Evolutionary conservation across 225 moss, liverwort and hornwort genomes (phyloP), one percentile per base, ranked within the genome.

Genomic region (Physcomitrellopsis africana): DNA sequence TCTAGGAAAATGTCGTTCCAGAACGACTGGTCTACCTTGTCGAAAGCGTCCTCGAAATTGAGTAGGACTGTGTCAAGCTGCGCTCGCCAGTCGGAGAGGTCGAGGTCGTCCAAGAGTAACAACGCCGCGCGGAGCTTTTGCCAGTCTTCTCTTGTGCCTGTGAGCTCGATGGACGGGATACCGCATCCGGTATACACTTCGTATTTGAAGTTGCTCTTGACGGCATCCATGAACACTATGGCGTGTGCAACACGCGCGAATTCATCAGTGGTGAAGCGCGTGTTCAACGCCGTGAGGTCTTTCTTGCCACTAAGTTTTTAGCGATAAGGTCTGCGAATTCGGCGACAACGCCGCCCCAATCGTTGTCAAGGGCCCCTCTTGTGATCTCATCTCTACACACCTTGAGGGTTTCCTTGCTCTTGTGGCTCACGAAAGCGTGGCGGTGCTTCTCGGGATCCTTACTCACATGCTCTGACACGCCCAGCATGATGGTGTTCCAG

Each of bases 181-280:
- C 77, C 64, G 51, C 81, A 81, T 0, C 0, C 0, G 0, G 73
- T 69, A 0, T 0, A 0, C 3, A 48, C 10, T 1, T 49, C 23
- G 29, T 41, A 82, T 5, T 69, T 63, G 64, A 82, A 77, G 64
- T 77, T 77, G 63, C 77, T 73, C 69, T 82, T 82, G 57, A 82
- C 81, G 49, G 55, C 73, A 63, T 82, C 81, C 81, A 82, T 82
- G 77, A 82, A 82, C 0, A 77, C 58, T 12, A 82, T 77, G 16
- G 81, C 69, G 58, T 82, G 81, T 2, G 73, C 73, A 13, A 73
- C 68, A 11, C 64, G 68, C 17, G 73, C 81, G 48, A 7, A 43
- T 0, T 46, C 58, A 20, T 81, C 69, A 5, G 81, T 82, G 0
- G 37, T 58, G 73, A 82, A 82, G 11, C 13, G 18, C 8, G 44